Evolutionary conservation across 2,329 filamentous ascomycete species (phyloP), one percentile per base, ranked within the genome.

Genomic region (Dryadomyces quercivorus): DNA sequence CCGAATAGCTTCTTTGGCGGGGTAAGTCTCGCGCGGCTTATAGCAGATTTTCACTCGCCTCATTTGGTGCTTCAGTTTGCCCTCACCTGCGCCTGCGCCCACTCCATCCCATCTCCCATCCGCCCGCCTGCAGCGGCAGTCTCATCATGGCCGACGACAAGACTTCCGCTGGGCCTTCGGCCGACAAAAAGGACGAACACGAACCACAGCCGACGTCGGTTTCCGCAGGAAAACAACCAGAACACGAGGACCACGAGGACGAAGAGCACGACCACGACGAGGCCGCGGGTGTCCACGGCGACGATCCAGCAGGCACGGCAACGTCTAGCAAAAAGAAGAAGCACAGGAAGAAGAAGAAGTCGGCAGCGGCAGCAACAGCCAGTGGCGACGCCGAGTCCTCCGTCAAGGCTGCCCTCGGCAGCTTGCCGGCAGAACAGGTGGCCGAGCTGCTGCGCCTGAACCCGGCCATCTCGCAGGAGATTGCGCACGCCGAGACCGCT

Each of bases 381-480:
- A 57, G 66, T 13, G 63, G 61, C 43, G 67, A 70, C 46, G 63
- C 66, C 43, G 65, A 72, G 58, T 64, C 67, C 50, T 67, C 72
- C 16, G 64, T 74, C 53, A 73, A 75, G 61, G 75, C 77, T 61
- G 75, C 78, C 51, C 70, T 82, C 56, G 69, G 72, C 36, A 72
- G 71, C 50, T 71, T 84, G 55, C 77, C 75, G 34, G 71, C 75
- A 44, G 70, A 79, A 58, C 79, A 85, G 64, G 69, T 83, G 57
- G 67, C 80, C 57, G 81, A 88, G 60, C 75, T 93, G 56, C 78
- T 88, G 63, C 75, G 78, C 53, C 81, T 89, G 62, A 83, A 91
- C 66, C 85, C 84, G n/a, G 81, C 81, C 3, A 74, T 91, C 61
- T 79, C 84, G 58, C 77, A 81, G 60, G 82, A 86, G 65, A 64